Conservation (phyloP, 305 asterid species). For the Fraxinus angustifolia region DNA sequence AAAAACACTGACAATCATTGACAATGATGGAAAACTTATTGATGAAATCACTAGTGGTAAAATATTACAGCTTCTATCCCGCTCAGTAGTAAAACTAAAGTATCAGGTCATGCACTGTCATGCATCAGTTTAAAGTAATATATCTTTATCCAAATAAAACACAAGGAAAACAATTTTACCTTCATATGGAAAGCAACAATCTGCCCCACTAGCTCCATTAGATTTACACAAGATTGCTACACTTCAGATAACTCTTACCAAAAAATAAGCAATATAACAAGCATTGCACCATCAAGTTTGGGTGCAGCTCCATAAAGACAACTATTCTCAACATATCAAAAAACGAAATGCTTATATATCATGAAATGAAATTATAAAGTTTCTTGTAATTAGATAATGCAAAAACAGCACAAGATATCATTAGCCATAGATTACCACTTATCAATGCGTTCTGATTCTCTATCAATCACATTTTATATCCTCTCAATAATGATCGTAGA, state of each 20-base stretch:
- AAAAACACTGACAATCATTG: background rate
- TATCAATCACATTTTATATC: background rate
- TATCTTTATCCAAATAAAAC: background rate
- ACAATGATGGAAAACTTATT: background rate
- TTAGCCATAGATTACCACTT: background rate
- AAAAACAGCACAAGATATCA: background rate
- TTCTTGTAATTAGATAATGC: background rate
- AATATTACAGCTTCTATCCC: background rate
- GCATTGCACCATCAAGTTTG: background rate
- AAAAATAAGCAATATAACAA: background rate
- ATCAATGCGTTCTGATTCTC: background rate
- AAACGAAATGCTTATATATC: background rate
- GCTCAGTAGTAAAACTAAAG: background rate
- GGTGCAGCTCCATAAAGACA: background rate
- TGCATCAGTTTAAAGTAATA: background rate
- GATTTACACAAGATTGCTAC: conserved; percentile 17
- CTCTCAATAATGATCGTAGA: background rate
- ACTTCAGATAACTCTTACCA: background rate
- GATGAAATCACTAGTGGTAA: background rate
- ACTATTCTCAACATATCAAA: background rate
- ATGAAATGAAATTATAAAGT: background rate
- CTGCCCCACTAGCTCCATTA: conserved; percentile 88
- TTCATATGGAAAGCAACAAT: conserved; percentile 94
- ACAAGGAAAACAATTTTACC: conserved; percentile 38
- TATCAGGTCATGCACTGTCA: background rate